Evolutionary conservation across 805 yeast species (phyloP).

Genomic region (Aciculoconidium aculeatum): DNA sequence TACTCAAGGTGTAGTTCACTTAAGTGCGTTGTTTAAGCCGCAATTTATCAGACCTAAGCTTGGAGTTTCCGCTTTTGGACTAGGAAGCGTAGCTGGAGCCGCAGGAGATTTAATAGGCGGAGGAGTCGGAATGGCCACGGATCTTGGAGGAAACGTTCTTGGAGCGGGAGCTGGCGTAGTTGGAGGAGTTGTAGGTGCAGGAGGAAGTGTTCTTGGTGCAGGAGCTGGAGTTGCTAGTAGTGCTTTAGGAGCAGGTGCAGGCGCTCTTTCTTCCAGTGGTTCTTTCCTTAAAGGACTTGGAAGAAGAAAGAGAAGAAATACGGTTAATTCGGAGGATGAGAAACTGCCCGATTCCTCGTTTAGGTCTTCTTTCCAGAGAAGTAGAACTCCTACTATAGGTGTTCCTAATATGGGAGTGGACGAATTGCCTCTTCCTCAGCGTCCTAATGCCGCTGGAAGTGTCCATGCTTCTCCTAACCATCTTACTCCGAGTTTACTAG

Average conservation of each 20-base stretch:
- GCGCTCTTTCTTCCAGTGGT: slow-evolving; percentile 46
- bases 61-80: too few species aligned
- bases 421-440: slow-evolving; percentile 34
- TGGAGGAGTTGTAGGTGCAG: slow-evolving; percentile 26
- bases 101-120: slow-evolving; percentile 37
- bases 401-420: slow-evolving; percentile 29
- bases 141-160: too few species aligned
- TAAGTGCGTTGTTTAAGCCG: slow-evolving; percentile 54
- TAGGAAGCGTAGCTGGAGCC: slow-evolving; percentile 33
- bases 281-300: slow-evolving; percentile 30
- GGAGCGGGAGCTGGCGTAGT: slow-evolving; percentile 25
- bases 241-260: slow-evolving; percentile 41
- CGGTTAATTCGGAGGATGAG: too few species aligned
- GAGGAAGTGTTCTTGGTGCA: slow-evolving; percentile 40
- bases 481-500: slow-evolving; percentile 5
- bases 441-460: slow-evolving; percentile 20
- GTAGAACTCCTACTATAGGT: too few species aligned
- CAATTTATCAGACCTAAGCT: slow-evolving; percentile 63
- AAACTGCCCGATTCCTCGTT: too few species aligned
- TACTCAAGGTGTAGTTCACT: slow-evolving; percentile 60
- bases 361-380: too few species aligned
- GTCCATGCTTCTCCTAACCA: slow-evolving; percentile 2
- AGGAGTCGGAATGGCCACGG: slow-evolving; percentile 36
- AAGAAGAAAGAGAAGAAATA: slow-evolving; percentile 16
- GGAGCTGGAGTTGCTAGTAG: too few species aligned